phyloP scores from a whole-genome alignment of 2,329 filamentous ascomycete species.

The Bimuria novae-zelandiae region DNA sequence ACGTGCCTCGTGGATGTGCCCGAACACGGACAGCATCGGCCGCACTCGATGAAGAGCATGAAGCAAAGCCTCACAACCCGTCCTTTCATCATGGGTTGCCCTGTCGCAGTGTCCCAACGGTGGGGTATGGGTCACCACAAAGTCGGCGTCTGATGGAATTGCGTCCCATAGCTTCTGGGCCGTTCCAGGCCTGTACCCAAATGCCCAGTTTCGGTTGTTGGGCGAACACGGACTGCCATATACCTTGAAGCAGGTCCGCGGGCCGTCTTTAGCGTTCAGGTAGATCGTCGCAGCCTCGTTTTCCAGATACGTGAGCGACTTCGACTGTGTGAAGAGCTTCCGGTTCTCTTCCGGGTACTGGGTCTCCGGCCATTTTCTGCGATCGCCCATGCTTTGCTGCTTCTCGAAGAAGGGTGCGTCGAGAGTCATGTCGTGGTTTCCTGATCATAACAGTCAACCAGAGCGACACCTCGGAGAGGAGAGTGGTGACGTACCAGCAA shows the following conservation, averaged over 20 bases:
- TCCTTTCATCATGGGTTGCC: slow-evolving; percentile 33
- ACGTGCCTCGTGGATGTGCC: slow-evolving; percentile 72
- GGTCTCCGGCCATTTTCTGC: slow-evolving; percentile 60
- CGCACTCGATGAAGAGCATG: slow-evolving; percentile 63
- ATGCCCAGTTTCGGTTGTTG: slow-evolving; percentile 65
- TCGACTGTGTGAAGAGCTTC: slow-evolving; percentile 54
- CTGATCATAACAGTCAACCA: slow-evolving; percentile 47
- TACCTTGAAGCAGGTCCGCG: slow-evolving; percentile 65
- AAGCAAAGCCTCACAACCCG: slow-evolving; percentile 66
- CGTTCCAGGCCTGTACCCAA: slow-evolving; percentile 60
- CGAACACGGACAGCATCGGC: slow-evolving; percentile 69
- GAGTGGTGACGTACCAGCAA: slow-evolving; percentile 60
- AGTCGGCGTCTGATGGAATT: slow-evolving; percentile 65
- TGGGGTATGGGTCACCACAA: slow-evolving; percentile 74
- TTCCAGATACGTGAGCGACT: slow-evolving; percentile 66
- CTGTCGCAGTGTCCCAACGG: slow-evolving; percentile 63
- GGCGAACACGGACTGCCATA: slow-evolving; percentile 74
- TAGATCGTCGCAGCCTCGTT: slow-evolving; percentile 61
- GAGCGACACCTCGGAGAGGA: slow-evolving; percentile 4
- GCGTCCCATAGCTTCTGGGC: slow-evolving; percentile 60
- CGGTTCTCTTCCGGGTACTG: slow-evolving; percentile 62
- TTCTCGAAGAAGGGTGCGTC: slow-evolving; percentile 65
- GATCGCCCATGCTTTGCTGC: slow-evolving; percentile 48
- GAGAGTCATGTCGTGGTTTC: slow-evolving; percentile 77
- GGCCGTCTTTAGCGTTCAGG: slow-evolving; percentile 60